Conservation (phyloP, 129 eudicot genomes). For the Oenanthe sinensis region DNA sequence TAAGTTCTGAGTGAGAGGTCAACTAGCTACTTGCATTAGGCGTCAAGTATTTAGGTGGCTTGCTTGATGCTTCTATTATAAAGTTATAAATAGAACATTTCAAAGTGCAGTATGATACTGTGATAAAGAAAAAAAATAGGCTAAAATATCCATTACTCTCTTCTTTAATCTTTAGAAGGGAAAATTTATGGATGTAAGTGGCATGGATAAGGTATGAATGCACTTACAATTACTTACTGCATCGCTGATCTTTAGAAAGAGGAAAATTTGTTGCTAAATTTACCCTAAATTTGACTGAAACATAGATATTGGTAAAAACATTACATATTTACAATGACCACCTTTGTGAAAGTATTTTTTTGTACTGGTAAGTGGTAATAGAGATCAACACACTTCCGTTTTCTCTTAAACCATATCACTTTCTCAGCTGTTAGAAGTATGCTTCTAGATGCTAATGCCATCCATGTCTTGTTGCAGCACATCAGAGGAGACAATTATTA, state of each 20-base stretch:
- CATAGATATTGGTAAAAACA: conserved; percentile 21
- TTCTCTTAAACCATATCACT: background rate
- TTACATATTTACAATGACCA: conserved; percentile 37
- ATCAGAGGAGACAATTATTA: conserved; percentile 14
- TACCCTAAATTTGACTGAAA: conserved; percentile 20
- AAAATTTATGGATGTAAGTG: background rate
- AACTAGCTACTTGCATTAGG: background rate
- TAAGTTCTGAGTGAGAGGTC: background rate
- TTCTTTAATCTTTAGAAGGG: background rate
- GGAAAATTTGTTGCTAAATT: conserved; percentile 17
- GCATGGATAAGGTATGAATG: background rate
- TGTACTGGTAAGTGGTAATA: conserved; percentile 14
- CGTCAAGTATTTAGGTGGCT: background rate
- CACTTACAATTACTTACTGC: background rate
- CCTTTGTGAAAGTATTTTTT: conserved; percentile 11
- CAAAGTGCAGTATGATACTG: background rate
- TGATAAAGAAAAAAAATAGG: background rate
- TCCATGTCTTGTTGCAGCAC: conserved; percentile 31
- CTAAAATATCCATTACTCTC: background rate
- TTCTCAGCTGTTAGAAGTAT: background rate
- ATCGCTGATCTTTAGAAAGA: background rate
- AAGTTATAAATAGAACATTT: background rate
- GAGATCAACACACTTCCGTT: conserved; percentile 11
- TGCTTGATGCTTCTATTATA: background rate
- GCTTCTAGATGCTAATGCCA: conserved; percentile 11